phyloP scores from a whole-genome alignment of 257 asterid species.

The Nicotiana benthamiana region DNA sequence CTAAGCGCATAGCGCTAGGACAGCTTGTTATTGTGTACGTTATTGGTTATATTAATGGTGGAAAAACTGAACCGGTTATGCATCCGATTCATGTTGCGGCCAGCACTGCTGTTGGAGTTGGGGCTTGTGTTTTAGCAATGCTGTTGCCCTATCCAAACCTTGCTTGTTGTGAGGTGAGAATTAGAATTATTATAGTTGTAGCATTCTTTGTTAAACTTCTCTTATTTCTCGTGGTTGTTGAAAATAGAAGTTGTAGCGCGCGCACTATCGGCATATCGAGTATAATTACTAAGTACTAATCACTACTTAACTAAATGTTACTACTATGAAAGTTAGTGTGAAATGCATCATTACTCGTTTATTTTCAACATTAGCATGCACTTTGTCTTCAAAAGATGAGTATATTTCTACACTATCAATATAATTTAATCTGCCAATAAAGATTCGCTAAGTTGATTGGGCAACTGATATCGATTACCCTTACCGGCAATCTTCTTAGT shows the following conservation, averaged over 20 bases:
- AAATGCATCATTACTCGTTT: background rate
- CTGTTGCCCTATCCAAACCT: slow-evolving; percentile 59
- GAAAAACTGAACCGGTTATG: slow-evolving; percentile 38
- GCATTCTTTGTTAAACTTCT: background rate
- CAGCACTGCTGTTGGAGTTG: slow-evolving; percentile 79
- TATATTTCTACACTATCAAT: background rate
- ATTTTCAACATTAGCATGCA: background rate
- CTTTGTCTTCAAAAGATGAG: background rate
- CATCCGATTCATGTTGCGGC: slow-evolving; percentile 64
- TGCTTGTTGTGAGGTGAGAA: slow-evolving; percentile 64
- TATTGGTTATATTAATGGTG: slow-evolving; percentile 48
- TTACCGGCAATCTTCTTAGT: too few species aligned
- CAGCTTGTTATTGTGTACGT: slow-evolving; percentile 70
- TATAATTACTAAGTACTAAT: background rate
- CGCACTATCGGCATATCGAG: background rate
- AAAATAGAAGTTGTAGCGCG: background rate
- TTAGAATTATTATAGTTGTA: background rate
- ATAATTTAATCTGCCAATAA: background rate
- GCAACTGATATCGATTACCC: too few species aligned
- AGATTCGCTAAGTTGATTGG: too few species aligned
- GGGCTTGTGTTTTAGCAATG: slow-evolving; percentile 60
- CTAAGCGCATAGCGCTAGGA: slow-evolving; percentile 77
- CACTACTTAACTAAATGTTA: background rate
- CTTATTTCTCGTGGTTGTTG: background rate
- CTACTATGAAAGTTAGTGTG: background rate